Conservation (phyloP, 2,329 filamentous ascomycete genomes). For the Clonostachys rhizophaga region DNA sequence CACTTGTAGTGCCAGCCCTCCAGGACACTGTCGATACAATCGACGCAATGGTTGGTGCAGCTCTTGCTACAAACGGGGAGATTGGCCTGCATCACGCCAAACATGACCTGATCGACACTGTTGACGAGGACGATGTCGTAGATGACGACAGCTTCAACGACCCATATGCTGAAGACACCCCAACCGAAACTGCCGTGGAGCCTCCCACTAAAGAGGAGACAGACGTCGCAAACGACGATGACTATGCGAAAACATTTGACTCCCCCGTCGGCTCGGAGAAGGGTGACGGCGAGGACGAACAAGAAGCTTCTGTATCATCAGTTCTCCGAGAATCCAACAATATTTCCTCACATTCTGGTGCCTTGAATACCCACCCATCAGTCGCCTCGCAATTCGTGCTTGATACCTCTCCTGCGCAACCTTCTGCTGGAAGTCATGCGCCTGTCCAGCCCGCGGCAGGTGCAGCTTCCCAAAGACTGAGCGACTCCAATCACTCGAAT, state of each 20-base stretch:
- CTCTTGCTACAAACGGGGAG: conserved; percentile 16
- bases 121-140: conserved; percentile 22
- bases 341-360: conserved; percentile 32
- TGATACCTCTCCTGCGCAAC: conserved; percentile 19
- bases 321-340: conserved; percentile 34
- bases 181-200: conserved; percentile 16
- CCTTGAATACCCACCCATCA: conserved; percentile 23
- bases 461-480: conserved; percentile 7
- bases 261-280: conserved; percentile 34
- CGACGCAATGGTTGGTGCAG: conserved; percentile 37
- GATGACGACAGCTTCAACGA: conserved; percentile 24
- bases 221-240: conserved; percentile 40
- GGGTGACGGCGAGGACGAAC: conserved; percentile 4
- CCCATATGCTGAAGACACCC: conserved; percentile 35
- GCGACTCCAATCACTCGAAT: not conserved
- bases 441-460: conserved; percentile 18
- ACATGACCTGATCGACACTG: conserved; percentile 11
- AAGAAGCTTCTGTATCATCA: conserved; percentile 26
- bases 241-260: conserved; percentile 47
- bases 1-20: conserved; percentile 42
- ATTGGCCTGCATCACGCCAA: conserved; percentile 1
- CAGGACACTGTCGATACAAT: conserved; percentile 47
- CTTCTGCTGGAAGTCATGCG: conserved; percentile 4
- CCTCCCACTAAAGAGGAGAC: conserved; percentile 12
- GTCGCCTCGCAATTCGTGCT: conserved; percentile 20